Evolutionary conservation across 371 early-diverging fungal genomes (phyloP).

Genomic region (Mucor velutinosus): DNA sequence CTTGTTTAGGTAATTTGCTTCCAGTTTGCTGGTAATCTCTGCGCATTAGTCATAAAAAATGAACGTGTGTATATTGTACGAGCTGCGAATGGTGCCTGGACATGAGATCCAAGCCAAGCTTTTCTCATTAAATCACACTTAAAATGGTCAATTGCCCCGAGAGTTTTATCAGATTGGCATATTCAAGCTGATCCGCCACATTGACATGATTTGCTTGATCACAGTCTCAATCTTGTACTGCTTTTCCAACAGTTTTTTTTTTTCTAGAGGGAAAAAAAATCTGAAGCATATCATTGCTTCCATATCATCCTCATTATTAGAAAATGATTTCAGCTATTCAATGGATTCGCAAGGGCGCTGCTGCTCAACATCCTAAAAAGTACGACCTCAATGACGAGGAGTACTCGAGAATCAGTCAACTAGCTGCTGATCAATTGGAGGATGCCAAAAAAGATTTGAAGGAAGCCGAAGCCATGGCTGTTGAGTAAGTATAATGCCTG

Average conservation of each 20-base stretch:
- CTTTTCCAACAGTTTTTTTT: slow-evolving; percentile 6
- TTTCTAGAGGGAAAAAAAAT: neutral
- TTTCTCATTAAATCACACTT: neutral
- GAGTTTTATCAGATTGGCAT: neutral
- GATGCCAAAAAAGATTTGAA: slow-evolving; percentile 72
- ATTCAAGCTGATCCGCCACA: neutral
- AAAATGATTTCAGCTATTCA: slow-evolving; percentile 83
- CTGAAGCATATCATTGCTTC: neutral
- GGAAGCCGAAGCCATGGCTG: slow-evolving; percentile 53
- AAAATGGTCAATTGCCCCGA: neutral
- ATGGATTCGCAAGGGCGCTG: slow-evolving; percentile 91
- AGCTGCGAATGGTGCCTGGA: neutral
- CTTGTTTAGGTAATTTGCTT: neutral
- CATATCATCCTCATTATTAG: neutral
- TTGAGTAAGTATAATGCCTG: slow-evolving; percentile 24
- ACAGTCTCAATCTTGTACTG: neutral
- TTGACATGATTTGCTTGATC: neutral
- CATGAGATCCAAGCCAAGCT: neutral
- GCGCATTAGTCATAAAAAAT: neutral
- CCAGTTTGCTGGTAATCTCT: neutral
- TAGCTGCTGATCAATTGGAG: slow-evolving; percentile 72
- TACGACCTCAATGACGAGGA: slow-evolving; percentile 87
- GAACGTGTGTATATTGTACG: neutral
- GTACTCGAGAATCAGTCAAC: slow-evolving; percentile 72
- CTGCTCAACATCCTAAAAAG: slow-evolving; percentile 74